These are phyloP conservation scores for Waitea zeae DNA, from an alignment of 1,284 basidiomycete genomes.

Conservation along the genomic window DNA sequence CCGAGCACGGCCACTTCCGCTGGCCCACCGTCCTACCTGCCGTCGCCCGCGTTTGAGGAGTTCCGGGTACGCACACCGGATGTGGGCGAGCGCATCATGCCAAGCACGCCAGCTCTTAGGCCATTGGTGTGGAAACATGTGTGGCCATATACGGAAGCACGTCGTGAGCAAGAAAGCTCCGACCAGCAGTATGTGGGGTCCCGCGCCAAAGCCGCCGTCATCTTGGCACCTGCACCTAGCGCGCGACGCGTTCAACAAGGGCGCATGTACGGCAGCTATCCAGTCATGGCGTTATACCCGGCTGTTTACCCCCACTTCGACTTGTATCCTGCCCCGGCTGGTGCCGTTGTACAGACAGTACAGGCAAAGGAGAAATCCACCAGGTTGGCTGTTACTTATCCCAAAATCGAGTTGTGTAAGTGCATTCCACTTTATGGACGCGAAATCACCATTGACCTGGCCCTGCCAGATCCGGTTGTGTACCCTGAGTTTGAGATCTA, in stretches of 20 bases:
- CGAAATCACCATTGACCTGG: slow-evolving; percentile 7
- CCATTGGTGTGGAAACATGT: slow-evolving; percentile 8
- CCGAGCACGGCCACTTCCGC: slow-evolving; percentile 24
- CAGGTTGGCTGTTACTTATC: slow-evolving; percentile 8
- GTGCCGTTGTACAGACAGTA: background rate
- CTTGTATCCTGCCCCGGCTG: slow-evolving; percentile 4
- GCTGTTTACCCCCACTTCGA: slow-evolving; percentile 1
- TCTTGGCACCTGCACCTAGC: slow-evolving; percentile 3
- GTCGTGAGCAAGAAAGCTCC: slow-evolving; percentile 4
- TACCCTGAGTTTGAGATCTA: slow-evolving; percentile 16
- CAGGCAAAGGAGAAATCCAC: too few species aligned
- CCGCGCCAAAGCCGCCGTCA: background rate
- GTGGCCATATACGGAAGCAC: slow-evolving; percentile 9
- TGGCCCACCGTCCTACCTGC: slow-evolving; percentile 25
- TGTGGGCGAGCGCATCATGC: slow-evolving; percentile 6
- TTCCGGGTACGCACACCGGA: slow-evolving; percentile 9
- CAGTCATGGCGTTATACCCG: slow-evolving; percentile 2
- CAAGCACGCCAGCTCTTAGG: slow-evolving; percentile 3
- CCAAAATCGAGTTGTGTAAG: slow-evolving; percentile 15
- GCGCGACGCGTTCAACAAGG: background rate
- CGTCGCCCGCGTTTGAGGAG: slow-evolving; percentile 17
- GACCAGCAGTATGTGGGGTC: background rate
- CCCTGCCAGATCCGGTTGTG: slow-evolving; percentile 4
- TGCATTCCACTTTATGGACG: background rate
- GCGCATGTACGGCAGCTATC: background rate